A percentile compares a stretch with the other conserved stretches of the same genome.
Conservation (phyloP, 257 asterid species). For the Plantago elongata region DNA sequence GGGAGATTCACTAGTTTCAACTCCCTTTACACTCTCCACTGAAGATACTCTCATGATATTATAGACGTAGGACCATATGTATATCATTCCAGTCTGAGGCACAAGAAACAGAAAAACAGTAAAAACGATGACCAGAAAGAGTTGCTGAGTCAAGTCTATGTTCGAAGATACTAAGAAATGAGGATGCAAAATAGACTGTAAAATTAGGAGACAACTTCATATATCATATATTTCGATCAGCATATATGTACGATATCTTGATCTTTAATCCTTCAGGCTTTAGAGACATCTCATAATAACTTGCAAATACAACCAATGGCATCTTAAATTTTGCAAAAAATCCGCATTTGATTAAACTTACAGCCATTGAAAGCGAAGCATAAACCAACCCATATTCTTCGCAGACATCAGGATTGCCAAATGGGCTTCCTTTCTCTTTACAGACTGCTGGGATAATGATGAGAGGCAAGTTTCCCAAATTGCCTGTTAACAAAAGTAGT, state of each 20-base stretch:
- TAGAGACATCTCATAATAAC: no score
- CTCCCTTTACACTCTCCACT: conserved; percentile 44
- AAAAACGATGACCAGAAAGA: no score
- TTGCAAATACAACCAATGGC: no score
- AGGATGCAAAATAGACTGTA: no score
- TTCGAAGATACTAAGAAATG: no score
- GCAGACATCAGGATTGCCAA: conserved; percentile 67
- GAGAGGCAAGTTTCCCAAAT: conserved; percentile 79
- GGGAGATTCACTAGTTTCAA: conserved; percentile 41
- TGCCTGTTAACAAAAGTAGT: conserved; percentile 42
- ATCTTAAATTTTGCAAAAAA: neutral
- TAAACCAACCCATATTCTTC: conserved; percentile 67
- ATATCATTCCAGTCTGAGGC: conserved; percentile 71
- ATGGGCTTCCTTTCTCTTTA: conserved; percentile 84
- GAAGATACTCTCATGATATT: conserved; percentile 70
- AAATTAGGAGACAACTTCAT: no score
- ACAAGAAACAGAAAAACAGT: neutral
- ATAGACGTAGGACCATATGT: conserved; percentile 78
- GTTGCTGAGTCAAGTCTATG: no score
- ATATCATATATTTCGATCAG: no score
- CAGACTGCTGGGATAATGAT: conserved; percentile 92
- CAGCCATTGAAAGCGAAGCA: conserved; percentile 94
- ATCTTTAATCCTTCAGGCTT: no score
- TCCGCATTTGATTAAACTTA: conserved; percentile 28
- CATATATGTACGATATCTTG: no score